Evolutionary conservation across 2,329 filamentous ascomycete genomes (phyloP).

Genomic region (Diaporthe sp.): DNA sequence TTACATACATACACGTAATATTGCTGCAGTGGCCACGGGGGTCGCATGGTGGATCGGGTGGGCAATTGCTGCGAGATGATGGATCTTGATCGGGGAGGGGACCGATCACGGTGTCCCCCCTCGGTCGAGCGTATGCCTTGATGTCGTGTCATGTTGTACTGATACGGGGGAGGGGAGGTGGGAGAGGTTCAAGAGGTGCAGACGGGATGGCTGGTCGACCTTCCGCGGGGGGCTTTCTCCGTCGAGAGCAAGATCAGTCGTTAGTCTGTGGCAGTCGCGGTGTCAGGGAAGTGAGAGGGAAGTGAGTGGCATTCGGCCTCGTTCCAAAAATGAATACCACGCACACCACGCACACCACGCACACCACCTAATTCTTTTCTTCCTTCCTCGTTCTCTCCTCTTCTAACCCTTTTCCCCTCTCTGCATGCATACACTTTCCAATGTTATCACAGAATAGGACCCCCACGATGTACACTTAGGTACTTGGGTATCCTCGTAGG

Average conservation of each 20-base stretch:
- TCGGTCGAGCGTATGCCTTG: background rate
- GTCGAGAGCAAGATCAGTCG: background rate
- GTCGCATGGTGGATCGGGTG: slow-evolving; percentile 4
- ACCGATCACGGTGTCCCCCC: slow-evolving; percentile 12
- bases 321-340: background rate
- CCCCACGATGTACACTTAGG: background rate
- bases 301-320: background rate
- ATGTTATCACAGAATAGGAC: background rate
- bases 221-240: background rate
- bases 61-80: slow-evolving; percentile 8
- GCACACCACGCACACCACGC: background rate
- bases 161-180: background rate
- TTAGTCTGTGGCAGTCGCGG: slow-evolving; percentile 1
- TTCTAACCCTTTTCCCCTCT: background rate
- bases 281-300: background rate
- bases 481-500: background rate
- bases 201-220: background rate
- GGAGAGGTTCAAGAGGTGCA: background rate
- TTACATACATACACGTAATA: background rate
- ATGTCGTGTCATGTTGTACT: slow-evolving; percentile 17
- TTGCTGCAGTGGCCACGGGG: background rate
- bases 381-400: background rate
- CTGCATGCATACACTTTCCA: background rate
- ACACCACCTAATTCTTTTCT: background rate
- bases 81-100: slow-evolving; percentile 24